phyloP scores from a whole-genome alignment of 2,329 filamentous ascomycete genomes.

The Colletotrichum acutatum region DNA sequence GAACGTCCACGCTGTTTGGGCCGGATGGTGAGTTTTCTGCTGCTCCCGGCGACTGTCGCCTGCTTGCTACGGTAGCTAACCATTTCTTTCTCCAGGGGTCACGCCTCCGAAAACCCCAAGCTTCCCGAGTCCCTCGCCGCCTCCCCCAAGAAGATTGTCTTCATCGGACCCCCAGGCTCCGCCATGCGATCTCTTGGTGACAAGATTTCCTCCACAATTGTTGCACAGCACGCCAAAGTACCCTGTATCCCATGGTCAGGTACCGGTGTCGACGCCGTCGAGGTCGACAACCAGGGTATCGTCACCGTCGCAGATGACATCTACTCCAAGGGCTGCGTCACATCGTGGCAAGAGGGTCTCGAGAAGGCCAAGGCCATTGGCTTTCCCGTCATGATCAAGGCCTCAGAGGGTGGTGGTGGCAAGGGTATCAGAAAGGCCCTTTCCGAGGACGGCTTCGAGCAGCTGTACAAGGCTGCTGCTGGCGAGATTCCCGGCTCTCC shows the following conservation, averaged over 20 bases:
- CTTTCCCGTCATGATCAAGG: slow-evolving; percentile 99
- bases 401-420: slow-evolving; percentile 98
- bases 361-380: slow-evolving; percentile 89
- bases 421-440: slow-evolving; percentile 99
- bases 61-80: slow-evolving; percentile 27
- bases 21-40: slow-evolving; percentile 81
- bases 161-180: slow-evolving; percentile 97
- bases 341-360: slow-evolving; percentile 89
- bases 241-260: slow-evolving; percentile 99
- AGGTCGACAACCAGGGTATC: slow-evolving; percentile 82
- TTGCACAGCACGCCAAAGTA: slow-evolving; percentile 95
- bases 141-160: slow-evolving; percentile 98
- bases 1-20: slow-evolving; percentile 98
- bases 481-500: slow-evolving; percentile 98
- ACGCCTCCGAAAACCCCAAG: slow-evolving; percentile 98
- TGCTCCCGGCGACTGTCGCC: not conserved
- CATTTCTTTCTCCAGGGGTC: slow-evolving; percentile 72
- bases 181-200: slow-evolving; percentile 99
- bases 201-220: slow-evolving; percentile 99
- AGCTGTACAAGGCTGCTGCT: slow-evolving; percentile 93
- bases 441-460: slow-evolving; percentile 83
- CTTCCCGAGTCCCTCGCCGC: slow-evolving; percentile 95
- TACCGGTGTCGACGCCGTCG: slow-evolving; percentile 85
- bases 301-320: slow-evolving; percentile 90
- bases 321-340: slow-evolving; percentile 92